Percentiles rank a stretch among this genome's conserved stretches.
Evolutionary conservation across 192 early-diverging fungal species (phyloP).

Genomic region (Diversispora epigaea): DNA sequence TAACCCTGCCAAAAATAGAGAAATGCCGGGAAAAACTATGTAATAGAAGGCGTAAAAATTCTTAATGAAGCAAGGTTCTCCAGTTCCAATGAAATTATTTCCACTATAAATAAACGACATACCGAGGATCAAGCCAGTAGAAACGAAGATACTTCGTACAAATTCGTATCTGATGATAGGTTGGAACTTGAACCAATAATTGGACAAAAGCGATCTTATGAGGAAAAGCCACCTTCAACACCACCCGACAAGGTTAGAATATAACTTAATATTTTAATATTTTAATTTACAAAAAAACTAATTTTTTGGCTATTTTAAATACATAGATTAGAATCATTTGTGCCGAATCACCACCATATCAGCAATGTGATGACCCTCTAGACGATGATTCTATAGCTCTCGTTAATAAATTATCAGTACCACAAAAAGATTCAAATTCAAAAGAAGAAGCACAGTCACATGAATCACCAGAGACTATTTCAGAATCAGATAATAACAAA

Average conservation of each 20-base stretch:
- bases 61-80: conserved; percentile 26
- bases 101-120: conserved; percentile 16
- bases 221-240: neutral
- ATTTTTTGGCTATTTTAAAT: neutral
- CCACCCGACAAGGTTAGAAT: neutral
- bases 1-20: conserved; percentile 20
- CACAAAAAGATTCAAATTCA: neutral
- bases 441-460: no score
- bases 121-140: conserved; percentile 9
- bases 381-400: neutral
- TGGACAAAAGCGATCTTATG: neutral
- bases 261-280: neutral
- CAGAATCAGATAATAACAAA: neutral
- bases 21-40: conserved; percentile 20
- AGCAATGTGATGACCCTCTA: neutral
- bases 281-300: neutral
- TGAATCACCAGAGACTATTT: neutral
- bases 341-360: neutral
- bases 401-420: neutral
- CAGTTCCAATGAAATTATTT: conserved; percentile 21
- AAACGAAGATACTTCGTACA: no score
- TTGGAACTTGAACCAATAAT: no score
- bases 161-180: no score
- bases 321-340: neutral
- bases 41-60: conserved; percentile 26